Conservation (phyloP, 805 yeast genomes). For the Kazachstania viticola region DNA sequence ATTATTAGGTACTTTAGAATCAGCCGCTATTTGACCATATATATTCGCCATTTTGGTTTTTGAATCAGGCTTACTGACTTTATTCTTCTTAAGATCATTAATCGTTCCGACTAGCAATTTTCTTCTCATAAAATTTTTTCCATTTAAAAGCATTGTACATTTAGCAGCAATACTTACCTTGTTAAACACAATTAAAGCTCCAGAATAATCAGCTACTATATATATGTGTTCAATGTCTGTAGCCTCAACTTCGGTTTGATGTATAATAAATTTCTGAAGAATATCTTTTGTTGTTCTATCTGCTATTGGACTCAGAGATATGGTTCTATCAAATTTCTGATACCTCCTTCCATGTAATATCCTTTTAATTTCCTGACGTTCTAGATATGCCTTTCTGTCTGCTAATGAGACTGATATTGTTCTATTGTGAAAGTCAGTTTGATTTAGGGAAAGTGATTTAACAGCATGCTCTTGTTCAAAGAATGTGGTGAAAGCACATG, state of each 20-base stretch:
- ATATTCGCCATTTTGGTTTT: too few relatives aligned
- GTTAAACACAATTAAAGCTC: constrained; percentile 41
- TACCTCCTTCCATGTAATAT: constrained; percentile 13
- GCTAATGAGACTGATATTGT: constrained; percentile 39
- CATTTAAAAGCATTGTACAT: constrained; percentile 35
- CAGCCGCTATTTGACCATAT: too few relatives aligned
- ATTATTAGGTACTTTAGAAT: too few relatives aligned
- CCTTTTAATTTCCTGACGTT: constrained; percentile 24
- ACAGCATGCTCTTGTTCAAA: constrained; percentile 33
- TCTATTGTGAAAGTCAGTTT: constrained; percentile 34
- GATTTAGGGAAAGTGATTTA: constrained; percentile 34
- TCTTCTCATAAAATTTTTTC: constrained; percentile 28
- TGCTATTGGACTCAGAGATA: constrained; percentile 20
- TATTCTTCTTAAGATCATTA: constrained; percentile 22
- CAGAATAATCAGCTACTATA: constrained; percentile 34
- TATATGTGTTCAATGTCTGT: constrained; percentile 30
- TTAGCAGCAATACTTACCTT: constrained; percentile 37
- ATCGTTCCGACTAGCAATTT: constrained; percentile 26
- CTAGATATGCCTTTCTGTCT: constrained; percentile 28
- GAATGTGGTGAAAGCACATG: constrained; percentile 57
- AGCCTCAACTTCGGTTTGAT: constrained; percentile 3
- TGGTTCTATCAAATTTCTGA: constrained; percentile 5
- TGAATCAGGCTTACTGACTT: too few relatives aligned
- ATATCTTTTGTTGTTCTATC: constrained; percentile 18
- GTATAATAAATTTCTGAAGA: constrained; percentile 9